Evolutionary conservation across 805 yeast species (phyloP).

Genomic region (Saturnispora zaruensis): DNA sequence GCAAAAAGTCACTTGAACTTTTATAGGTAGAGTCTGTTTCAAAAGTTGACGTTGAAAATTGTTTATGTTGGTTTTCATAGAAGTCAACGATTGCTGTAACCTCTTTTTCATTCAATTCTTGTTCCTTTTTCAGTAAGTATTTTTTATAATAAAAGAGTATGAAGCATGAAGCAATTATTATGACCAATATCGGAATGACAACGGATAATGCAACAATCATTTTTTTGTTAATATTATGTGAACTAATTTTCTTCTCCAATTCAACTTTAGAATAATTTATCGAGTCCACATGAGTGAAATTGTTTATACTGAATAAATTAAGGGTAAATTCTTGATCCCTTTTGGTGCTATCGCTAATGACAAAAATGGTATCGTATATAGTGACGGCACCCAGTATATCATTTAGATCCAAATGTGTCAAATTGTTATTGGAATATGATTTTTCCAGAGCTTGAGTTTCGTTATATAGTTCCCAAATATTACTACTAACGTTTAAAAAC

Average conservation of each 20-base stretch:
- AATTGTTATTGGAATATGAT: constrained; percentile 20
- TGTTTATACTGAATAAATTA: constrained; percentile 34
- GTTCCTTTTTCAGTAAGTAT: constrained; percentile 22
- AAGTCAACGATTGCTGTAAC: constrained; percentile 27
- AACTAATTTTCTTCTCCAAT: constrained; percentile 6
- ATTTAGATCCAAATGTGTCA: constrained; percentile 21
- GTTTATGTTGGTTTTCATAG: constrained; percentile 21
- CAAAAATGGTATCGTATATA: constrained; percentile 42
- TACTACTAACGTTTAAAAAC: constrained; percentile 30
- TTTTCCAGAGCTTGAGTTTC: constrained; percentile 21
- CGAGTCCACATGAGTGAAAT: constrained; percentile 28
- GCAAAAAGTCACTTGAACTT: constrained; percentile 8
- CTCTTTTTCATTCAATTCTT: constrained; percentile 24
- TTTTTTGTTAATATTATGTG: constrained; percentile 17
- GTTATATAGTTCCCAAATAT: constrained; percentile 38
- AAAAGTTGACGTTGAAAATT: constrained; percentile 18
- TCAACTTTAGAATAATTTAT: constrained; percentile 25
- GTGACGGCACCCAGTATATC: constrained; percentile 41
- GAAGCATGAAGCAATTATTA: constrained; percentile 28
- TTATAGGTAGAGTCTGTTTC: constrained; percentile 11
- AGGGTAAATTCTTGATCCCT: constrained; percentile 26
- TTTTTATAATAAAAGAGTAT: constrained; percentile 24
- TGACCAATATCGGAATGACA: constrained; percentile 33
- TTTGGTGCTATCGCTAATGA: constrained; percentile 24
- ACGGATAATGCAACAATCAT: constrained; percentile 40